Evolutionary conservation across 805 yeast species (phyloP).

Genomic region (Cyberlindnera subsufficiens): DNA sequence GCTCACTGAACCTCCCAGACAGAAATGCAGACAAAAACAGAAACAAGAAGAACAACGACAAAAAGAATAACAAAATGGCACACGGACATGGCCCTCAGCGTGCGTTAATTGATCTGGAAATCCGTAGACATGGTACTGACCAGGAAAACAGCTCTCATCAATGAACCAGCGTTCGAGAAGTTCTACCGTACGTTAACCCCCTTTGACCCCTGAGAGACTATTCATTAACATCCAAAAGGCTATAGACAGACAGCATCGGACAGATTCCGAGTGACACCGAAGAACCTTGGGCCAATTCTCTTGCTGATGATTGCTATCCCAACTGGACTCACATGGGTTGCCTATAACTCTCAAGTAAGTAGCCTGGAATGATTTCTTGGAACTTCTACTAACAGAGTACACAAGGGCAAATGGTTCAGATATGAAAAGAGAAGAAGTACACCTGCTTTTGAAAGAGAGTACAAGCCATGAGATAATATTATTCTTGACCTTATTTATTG

Average conservation of each 20-base stretch:
- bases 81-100: slow-evolving; percentile 13
- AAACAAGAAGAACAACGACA: background rate
- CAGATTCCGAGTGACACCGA: slow-evolving; percentile 20
- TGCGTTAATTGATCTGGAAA: background rate
- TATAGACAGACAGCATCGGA: slow-evolving; percentile 20
- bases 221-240: slow-evolving; percentile 9
- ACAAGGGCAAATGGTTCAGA: slow-evolving; percentile 20
- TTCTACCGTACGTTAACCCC: slow-evolving; percentile 17
- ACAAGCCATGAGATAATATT: slow-evolving; percentile 7
- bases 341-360: slow-evolving; percentile 17
- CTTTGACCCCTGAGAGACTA: background rate
- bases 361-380: background rate
- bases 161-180: slow-evolving; percentile 22
- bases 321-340: slow-evolving; percentile 17
- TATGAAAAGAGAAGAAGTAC: slow-evolving; percentile 17
- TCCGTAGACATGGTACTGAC: background rate
- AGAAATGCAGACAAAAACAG: background rate
- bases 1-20: no score
- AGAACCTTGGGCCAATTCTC: slow-evolving; percentile 15
- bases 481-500: no score
- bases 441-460: slow-evolving; percentile 20
- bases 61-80: slow-evolving; percentile 5
- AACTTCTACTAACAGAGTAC: background rate
- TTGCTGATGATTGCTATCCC: slow-evolving; percentile 19
- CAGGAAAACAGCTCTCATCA: slow-evolving; percentile 14